Evolutionary conservation across 768 basidiomycete genomes (phyloP), one percentile per base, ranked within the genome.

Genomic region (Lepiota venenata): DNA sequence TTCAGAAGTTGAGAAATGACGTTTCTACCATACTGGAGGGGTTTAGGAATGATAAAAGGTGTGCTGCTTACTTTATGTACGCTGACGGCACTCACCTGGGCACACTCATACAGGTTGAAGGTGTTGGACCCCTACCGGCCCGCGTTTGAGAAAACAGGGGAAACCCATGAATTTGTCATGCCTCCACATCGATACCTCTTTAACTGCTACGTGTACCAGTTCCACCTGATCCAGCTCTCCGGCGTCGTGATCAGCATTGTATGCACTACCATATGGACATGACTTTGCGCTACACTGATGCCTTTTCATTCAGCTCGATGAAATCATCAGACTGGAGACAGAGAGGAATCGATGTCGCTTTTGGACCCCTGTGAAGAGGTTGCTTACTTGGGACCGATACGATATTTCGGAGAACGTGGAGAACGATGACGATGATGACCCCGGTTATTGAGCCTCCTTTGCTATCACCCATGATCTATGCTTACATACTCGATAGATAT

Each of bases 151-250:
- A 60, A 42, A 48, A 57, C 14, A 56, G 51, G 25, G 52, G 60
- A 58, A 14, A 49, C 50, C 38, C 76, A 79, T 6, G 36, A 53
- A 11, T 29, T 39, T n/a, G 55, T 54, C 27, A 68, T 75, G 11
- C 82, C 81, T 0, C 79, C 83, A 0, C 88, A 90, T 66, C 80
- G 83, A 38, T 82, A 84, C 63, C 70, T 91, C 7, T 91, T 91
- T 60, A 72, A 88, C 52, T 87, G 84, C 47, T 91, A 85, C 60
- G 79, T 87, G 25, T 90, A 87, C 63, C 86, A 91, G 52, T 80
- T 78, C 58, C 79, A 79, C 58, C 62, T 78, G 27, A 69, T 75
- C 20, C 74, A 73, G 47, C 68, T 76, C 27, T 62, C 73, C 1
- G 62, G 51, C 2, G 68, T 74, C 41, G 54, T 77, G 0, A 53